Conservation (phyloP, 495 filamentous ascomycete genomes). For the Penicillium dipodomyicola region DNA sequence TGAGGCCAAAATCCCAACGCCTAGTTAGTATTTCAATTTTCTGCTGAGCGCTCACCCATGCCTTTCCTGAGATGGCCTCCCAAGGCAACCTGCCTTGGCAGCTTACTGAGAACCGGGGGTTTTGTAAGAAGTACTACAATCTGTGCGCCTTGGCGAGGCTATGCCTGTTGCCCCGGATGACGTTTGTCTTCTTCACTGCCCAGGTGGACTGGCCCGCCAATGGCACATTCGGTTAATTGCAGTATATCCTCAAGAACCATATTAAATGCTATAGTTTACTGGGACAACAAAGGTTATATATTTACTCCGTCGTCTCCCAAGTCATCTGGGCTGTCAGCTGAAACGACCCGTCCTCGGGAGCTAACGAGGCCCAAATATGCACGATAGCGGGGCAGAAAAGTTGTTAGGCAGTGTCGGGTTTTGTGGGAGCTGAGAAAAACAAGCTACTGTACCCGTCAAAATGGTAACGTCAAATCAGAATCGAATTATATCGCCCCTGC, state of each 20-base stretch:
- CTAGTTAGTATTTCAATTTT: not conserved
- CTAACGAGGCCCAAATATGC: conserved; percentile 63
- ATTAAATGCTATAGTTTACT: not conserved
- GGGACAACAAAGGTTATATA: not conserved
- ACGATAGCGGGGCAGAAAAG: conserved; percentile 40
- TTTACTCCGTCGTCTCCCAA: no score
- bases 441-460: not conserved
- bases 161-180: not conserved
- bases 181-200: not conserved
- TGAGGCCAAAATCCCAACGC: conserved; percentile 12
- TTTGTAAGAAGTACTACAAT: not conserved
- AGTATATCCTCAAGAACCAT: not conserved
- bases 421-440: conserved; percentile 5
- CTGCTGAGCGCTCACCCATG: no score
- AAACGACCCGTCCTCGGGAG: not conserved
- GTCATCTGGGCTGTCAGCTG: conserved; percentile 3
- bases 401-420: not conserved
- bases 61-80: not conserved
- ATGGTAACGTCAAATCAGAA: conserved; percentile 7
- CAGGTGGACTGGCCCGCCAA: not conserved
- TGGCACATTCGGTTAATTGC: not conserved
- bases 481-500: not conserved
- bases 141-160: not conserved
- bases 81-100: not conserved
- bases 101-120: not conserved